Evolutionary conservation across 805 yeast species (phyloP).

Genomic region (Candida quercuum): DNA sequence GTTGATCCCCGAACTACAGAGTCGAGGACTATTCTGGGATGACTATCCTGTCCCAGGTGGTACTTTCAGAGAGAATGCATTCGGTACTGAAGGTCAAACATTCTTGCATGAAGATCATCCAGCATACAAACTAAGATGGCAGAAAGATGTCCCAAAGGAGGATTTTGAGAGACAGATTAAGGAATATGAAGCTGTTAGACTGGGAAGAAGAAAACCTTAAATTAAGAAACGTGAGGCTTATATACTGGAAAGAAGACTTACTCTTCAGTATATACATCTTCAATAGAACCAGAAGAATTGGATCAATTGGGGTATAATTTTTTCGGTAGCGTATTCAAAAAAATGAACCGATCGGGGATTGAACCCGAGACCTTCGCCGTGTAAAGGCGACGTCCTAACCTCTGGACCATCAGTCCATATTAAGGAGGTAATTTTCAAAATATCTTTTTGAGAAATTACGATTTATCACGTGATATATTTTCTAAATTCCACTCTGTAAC

Average conservation of each 20-base stretch:
- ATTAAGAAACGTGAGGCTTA: too few species aligned
- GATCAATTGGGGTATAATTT: too few species aligned
- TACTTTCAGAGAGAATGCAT: conserved; percentile 39
- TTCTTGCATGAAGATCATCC: conserved; percentile 8
- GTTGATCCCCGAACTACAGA: background rate
- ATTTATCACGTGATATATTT: background rate
- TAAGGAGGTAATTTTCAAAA: background rate
- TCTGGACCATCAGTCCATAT: conserved; percentile 21
- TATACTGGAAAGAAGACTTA: background rate
- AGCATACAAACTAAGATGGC: conserved; percentile 15
- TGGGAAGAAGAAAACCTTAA: background rate
- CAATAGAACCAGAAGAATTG: background rate
- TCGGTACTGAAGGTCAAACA: conserved; percentile 2
- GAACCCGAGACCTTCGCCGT: conserved; percentile 24
- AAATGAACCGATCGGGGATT: conserved; percentile 22
- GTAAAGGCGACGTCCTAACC: conserved; percentile 23
- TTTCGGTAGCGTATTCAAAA: too few species aligned
- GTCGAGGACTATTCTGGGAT: background rate
- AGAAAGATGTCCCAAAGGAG: conserved; percentile 28
- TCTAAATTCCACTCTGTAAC: too few species aligned
- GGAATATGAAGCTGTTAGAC: background rate
- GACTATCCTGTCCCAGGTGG: conserved; percentile 9
- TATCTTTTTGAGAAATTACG: background rate
- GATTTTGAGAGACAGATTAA: conserved; percentile 20
- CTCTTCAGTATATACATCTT: background rate